Evolutionary conservation across 2,329 filamentous ascomycete genomes (phyloP), one percentile per base, ranked within the genome.

Genomic region (Pseudogymnoascus pannorum): DNA sequence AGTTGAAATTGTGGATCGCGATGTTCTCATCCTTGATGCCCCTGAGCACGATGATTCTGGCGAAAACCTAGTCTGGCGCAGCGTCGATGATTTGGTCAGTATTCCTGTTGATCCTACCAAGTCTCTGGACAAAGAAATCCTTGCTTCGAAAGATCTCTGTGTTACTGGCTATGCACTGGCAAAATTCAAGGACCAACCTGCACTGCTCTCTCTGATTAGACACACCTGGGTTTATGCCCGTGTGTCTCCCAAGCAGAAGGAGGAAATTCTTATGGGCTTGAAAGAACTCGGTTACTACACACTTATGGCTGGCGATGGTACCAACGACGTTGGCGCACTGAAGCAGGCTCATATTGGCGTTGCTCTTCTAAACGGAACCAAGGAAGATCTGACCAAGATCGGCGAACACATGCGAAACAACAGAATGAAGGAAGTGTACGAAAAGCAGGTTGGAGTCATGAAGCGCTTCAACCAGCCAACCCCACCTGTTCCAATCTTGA

Each of bases 301-400:
- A 29, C 83, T 99, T 65, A 99, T 99, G 94, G 95, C 92, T 69
- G 94, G 94, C 75, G 94, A 99, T 71, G 94, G 94, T 66, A 99
- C 94, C 61, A 99, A 99, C 74, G 94, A 99, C 72, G 94, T 99
- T 61, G 94, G 94, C 66, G 94, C 94, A 48, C 79, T 99, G 71
- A 99, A 99, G 80, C 94, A 99, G 77, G 94, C 94, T 40, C 94
- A 99, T 72, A 92, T 99, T 66, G 94, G 94, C 75, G 90, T 99
- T 65, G 94, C 94, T 20, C 85, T 99, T 58, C 85, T 99, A 68
- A 99, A 99, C 75, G 94, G 94, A 65, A 95, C 92, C 1, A 88
- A 87, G 67, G 90, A 97, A 20, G 94, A 97, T 72, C 82, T 99
- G 60, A 87, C 87, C 61, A 92, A 88, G 73, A 99, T 99, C 69